These are phyloP conservation scores for Flammula alnicola DNA, from an alignment of 1,284 basidiomycete species.

Conservation along the genomic window DNA sequence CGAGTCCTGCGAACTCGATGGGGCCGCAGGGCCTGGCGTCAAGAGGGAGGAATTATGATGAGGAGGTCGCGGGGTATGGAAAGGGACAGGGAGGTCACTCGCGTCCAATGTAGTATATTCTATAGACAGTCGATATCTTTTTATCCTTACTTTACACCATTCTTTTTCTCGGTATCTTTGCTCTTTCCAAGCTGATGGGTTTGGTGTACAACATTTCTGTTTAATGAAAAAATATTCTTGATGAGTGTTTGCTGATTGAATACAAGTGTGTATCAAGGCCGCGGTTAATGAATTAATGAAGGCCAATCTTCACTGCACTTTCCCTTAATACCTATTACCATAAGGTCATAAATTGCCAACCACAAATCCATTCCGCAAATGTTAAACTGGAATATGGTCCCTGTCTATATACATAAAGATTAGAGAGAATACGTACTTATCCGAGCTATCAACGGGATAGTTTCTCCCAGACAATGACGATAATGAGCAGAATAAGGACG, in stretches of 20 bases:
- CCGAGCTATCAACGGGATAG: conserved; percentile 32
- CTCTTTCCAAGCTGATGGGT: conserved; percentile 19
- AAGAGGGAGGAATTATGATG: conserved; percentile 36
- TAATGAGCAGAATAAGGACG: conserved; percentile 72
- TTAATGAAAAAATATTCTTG: conserved; percentile 11
- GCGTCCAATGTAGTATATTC: conserved; percentile 32
- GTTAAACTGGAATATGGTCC: conserved; percentile 8
- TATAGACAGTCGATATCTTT: conserved; percentile 21
- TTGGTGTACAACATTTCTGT: conserved; percentile 28
- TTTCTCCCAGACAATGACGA: conserved; percentile 76
- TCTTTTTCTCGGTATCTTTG: conserved; percentile 16
- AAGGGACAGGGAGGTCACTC: conserved; percentile 31
- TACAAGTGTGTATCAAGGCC: no score
- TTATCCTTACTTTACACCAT: conserved; percentile 10
- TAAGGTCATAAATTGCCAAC: no score
- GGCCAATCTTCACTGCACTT: no score
- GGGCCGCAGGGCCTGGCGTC: conserved; percentile 12
- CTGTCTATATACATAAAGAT: conserved; percentile 5
- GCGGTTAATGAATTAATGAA: no score
- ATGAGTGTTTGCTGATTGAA: background rate
- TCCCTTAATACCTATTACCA: no score
- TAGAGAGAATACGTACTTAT: background rate
- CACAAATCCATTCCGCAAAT: no score
- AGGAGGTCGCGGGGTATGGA: conserved; percentile 32
- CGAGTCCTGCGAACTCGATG: conserved; percentile 11